Evolutionary conservation across 129 eudicot genomes (phyloP), one percentile per base, ranked within the genome.

Genomic region (Smallanthus sonchifolius): DNA sequence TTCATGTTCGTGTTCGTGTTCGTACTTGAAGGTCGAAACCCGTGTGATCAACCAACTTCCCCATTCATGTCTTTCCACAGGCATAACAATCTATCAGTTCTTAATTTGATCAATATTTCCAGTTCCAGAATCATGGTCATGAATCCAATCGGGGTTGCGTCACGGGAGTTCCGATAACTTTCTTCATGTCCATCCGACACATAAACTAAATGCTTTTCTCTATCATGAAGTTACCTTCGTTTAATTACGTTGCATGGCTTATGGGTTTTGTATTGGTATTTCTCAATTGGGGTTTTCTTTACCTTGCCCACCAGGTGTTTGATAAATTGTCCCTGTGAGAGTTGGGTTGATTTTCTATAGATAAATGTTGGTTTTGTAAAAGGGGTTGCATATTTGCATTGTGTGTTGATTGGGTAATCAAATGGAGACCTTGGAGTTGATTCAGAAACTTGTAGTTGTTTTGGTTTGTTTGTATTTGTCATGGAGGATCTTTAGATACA

Each of bases 401-500:
- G 34, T 61, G 28, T 65, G 63, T 52, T 43, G 40, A 56, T 36
- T 35, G 69, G 48, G 11, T 34, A 44, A 47, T 14, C 2, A 15
- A 74, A 91, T 91, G 97, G 91, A 82, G 65, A 57, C 72, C 55
- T 49, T 80, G 67, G 84, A 68, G 20, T 45, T 80, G 66, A 38
- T 85, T 40, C 91, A 83, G 83, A 90, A 79, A 70, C 75, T 81
- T 86, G 73, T 82, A 35, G 84, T 93, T 49, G 30, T 86, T 43
- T 64, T 82, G 51, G 82, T 77, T 71, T 84, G 91, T 77, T 37
- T 76, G 11, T 83, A 70, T 77, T 52, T 86, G 77, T 87, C 98
- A 60, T 86, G 89, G 84, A 89, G 69, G 80, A 85, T 92, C 49
- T 32, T 89, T 38, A 84, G 69, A 70, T 87, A 87, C 48, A 79